phyloP scores from a whole-genome alignment of 192 early-diverging fungal genomes.

The Podila minutissima region DNA sequence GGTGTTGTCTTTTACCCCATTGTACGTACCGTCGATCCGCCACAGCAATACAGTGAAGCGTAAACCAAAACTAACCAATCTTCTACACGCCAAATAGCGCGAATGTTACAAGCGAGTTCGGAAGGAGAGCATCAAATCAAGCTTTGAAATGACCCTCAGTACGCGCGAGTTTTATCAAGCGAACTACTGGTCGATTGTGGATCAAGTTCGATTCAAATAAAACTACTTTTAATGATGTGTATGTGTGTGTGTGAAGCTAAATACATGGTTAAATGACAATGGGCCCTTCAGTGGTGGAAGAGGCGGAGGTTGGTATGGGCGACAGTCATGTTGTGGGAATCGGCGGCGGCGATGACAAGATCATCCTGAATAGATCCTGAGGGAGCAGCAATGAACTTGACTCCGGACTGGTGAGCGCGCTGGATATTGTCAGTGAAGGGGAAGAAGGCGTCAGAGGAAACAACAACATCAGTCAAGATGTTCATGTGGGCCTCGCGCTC shows the following conservation, averaged over 20 bases:
- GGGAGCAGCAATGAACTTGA: slow-evolving; percentile 89
- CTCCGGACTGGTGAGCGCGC: slow-evolving; percentile 86
- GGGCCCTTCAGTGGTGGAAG: slow-evolving; percentile 88
- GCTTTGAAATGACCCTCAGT: slow-evolving; percentile 46
- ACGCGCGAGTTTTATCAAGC: slow-evolving; percentile 45
- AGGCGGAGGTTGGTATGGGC: slow-evolving; percentile 91
- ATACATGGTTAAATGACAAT: not conserved
- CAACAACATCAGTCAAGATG: slow-evolving; percentile 75
- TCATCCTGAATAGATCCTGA: slow-evolving; percentile 92
- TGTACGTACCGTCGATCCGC: not conserved
- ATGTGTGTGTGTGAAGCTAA: not conserved
- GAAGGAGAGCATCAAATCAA: slow-evolving; percentile 34
- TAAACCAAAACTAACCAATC: too few relatives aligned
- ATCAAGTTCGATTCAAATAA: slow-evolving; percentile 28
- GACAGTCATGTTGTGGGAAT: slow-evolving; percentile 84
- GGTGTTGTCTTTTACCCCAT: slow-evolving; percentile 49
- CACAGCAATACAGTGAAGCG: too few relatives aligned
- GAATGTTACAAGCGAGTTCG: slow-evolving; percentile 36
- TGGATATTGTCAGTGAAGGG: slow-evolving; percentile 97
- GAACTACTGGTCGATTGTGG: slow-evolving; percentile 44
- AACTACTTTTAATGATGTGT: too few relatives aligned
- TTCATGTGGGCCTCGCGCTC: slow-evolving; percentile 84
- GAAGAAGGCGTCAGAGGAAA: slow-evolving; percentile 99
- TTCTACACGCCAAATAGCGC: not conserved
- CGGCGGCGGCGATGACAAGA: slow-evolving; percentile 83